Conservation (phyloP, 2,329 filamentous ascomycete genomes). For the Alternaria consortialis region DNA sequence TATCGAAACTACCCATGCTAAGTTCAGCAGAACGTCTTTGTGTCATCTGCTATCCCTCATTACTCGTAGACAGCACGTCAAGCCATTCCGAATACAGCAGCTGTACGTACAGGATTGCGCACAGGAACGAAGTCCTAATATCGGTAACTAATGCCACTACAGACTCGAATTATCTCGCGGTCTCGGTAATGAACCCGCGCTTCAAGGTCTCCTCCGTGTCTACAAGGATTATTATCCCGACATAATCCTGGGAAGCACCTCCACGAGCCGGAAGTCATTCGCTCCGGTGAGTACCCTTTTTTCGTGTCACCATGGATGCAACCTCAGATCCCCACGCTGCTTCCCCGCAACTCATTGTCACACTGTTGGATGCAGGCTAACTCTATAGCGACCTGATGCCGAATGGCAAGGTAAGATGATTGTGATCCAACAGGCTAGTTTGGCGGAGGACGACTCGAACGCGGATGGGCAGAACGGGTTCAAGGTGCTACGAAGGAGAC, state of each 20-base stretch:
- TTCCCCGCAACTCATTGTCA: constrained; percentile 25
- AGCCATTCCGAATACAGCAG: constrained; percentile 81
- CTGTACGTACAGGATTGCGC: constrained; percentile 53
- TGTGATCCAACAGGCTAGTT: constrained; percentile 69
- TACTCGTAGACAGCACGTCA: constrained; percentile 82
- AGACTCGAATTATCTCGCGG: constrained; percentile 60
- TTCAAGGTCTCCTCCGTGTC: constrained; percentile 79
- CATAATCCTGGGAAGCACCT: constrained; percentile 78
- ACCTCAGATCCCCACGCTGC: constrained; percentile 13
- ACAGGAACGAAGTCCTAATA: not conserved
- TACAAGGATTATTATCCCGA: constrained; percentile 93
- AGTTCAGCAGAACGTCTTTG: constrained; percentile 56
- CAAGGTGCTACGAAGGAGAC: constrained; percentile 65
- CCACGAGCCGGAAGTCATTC: constrained; percentile 53
- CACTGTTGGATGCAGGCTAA: constrained; percentile 34
- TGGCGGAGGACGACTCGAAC: constrained; percentile 53
- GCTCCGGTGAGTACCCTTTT: constrained; percentile 49
- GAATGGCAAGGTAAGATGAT: constrained; percentile 76
- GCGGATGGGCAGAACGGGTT: constrained; percentile 64
- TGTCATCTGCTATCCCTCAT: constrained; percentile 82
- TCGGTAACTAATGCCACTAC: constrained; percentile 31
- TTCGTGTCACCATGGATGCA: constrained; percentile 24
- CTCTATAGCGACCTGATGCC: constrained; percentile 69
- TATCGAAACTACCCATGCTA: constrained; percentile 24
- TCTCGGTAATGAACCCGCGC: constrained; percentile 71